Evolutionary conservation across 1,139 yeast genomes (phyloP).

Genomic region (Taiozyma sp.): DNA sequence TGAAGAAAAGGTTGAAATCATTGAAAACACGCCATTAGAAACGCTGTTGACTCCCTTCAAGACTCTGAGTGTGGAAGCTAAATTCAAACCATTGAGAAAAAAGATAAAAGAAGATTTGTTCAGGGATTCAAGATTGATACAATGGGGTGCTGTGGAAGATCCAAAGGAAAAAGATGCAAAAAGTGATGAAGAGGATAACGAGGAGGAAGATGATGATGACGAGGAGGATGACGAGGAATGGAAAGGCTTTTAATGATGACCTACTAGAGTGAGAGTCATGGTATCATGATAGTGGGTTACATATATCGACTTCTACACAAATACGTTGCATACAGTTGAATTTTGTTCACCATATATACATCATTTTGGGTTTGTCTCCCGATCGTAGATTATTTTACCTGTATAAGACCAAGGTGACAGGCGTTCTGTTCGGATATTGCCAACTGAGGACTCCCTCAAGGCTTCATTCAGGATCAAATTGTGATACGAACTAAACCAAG

Average conservation of each 20-base stretch:
- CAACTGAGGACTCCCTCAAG: no score
- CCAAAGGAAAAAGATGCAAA: constrained; percentile 35
- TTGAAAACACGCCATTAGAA: constrained; percentile 47
- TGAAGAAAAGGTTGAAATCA: constrained; percentile 28
- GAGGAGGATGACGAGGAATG: constrained; percentile 49
- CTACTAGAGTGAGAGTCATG: neutral
- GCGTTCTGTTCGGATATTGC: no score
- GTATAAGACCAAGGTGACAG: no score
- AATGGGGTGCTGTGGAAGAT: constrained; percentile 49
- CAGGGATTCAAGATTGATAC: constrained; percentile 53
- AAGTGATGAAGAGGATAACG: constrained; percentile 22
- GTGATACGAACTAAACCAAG: no score
- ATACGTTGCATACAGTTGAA: neutral
- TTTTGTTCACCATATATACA: neutral
- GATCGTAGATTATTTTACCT: neutral
- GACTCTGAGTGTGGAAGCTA: constrained; percentile 41
- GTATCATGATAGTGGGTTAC: neutral
- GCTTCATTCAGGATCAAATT: no score
- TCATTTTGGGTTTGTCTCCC: neutral
- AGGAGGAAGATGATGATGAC: constrained; percentile 38
- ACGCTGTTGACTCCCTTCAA: constrained; percentile 54
- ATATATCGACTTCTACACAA: neutral
- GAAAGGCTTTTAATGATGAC: constrained; percentile 43
- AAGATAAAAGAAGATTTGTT: constrained; percentile 64
- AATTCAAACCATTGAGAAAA: constrained; percentile 57